Conservation (phyloP, 805 yeast genomes). For the Barnettozyma salicaria region DNA sequence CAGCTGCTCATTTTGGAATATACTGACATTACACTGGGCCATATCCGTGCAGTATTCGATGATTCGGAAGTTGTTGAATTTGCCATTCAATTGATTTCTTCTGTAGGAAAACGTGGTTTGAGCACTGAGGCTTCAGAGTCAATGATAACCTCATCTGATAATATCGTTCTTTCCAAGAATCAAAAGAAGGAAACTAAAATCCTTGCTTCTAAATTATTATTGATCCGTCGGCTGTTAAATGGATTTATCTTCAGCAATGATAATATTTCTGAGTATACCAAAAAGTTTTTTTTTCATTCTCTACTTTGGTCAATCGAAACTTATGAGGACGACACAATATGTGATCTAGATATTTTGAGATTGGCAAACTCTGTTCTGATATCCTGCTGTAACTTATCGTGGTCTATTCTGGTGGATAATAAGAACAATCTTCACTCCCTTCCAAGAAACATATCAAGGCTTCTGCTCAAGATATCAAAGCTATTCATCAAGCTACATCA, state of each 20-base stretch:
- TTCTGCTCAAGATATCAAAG: constrained; percentile 48
- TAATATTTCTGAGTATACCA: constrained; percentile 31
- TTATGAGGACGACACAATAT: constrained; percentile 35
- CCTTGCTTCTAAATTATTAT: constrained; percentile 53
- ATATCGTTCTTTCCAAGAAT: constrained; percentile 5
- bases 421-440: constrained; percentile 31
- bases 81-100: constrained; percentile 41
- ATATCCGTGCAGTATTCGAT: constrained; percentile 35
- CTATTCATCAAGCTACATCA: constrained; percentile 48
- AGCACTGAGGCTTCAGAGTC: neutral
- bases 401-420: constrained; percentile 31
- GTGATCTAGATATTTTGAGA: constrained; percentile 55
- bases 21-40: constrained; percentile 47
- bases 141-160: constrained; percentile 30
- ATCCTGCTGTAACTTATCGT: constrained; percentile 38
- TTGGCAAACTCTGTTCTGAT: constrained; percentile 55
- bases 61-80: constrained; percentile 36
- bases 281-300: constrained; percentile 39
- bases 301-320: constrained; percentile 56
- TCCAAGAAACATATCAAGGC: constrained; percentile 43
- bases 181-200: constrained; percentile 38
- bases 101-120: constrained; percentile 53
- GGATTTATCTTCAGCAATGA: constrained; percentile 28
- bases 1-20: constrained; percentile 59
- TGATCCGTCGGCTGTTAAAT: constrained; percentile 50